These are phyloP conservation scores for Halophytophthora polymorphica DNA, from an alignment of 352 stramenopile genomes.

Conservation along the genomic window DNA sequence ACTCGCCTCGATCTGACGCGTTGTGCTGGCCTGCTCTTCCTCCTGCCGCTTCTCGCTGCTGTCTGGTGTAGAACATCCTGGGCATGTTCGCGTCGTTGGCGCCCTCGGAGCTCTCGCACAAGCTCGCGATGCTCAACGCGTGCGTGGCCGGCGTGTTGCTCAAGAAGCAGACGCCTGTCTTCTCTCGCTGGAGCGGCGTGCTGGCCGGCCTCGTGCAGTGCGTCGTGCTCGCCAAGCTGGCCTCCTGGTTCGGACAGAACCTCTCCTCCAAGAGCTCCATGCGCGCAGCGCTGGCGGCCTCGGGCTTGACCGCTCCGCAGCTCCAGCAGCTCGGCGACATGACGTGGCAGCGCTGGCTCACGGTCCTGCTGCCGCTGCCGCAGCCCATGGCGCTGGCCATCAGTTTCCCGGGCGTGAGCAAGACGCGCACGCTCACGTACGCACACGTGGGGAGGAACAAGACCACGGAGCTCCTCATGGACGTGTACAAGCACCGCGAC, in stretches of 20 bases:
- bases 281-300: slow-evolving; percentile 26
- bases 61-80: slow-evolving; percentile 35
- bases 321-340: slow-evolving; percentile 38
- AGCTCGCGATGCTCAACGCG: slow-evolving; percentile 38
- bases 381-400: slow-evolving; percentile 41
- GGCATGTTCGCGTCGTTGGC: slow-evolving; percentile 37
- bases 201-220: slow-evolving; percentile 42
- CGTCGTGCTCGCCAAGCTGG: slow-evolving; percentile 39
- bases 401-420: slow-evolving; percentile 45
- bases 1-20: no score
- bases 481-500: slow-evolving; percentile 52
- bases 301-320: slow-evolving; percentile 28
- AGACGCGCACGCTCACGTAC: slow-evolving; percentile 42
- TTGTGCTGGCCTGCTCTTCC: slow-evolving; percentile 6
- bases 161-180: slow-evolving; percentile 42
- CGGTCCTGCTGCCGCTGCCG: slow-evolving; percentile 50
- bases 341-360: slow-evolving; percentile 43
- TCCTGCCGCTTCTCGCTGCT: not conserved
- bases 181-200: slow-evolving; percentile 50
- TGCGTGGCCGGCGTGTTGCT: slow-evolving; percentile 34
- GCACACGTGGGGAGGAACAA: slow-evolving; percentile 54
- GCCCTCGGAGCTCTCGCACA: slow-evolving; percentile 52
- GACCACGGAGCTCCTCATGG: slow-evolving; percentile 52
- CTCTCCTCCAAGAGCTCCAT: slow-evolving; percentile 42
- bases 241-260: slow-evolving; percentile 39